Evolutionary conservation across 306 rosid species (phyloP), one percentile per base, ranked within the genome.

Genomic region (Chamaecrista fasciculata): DNA sequence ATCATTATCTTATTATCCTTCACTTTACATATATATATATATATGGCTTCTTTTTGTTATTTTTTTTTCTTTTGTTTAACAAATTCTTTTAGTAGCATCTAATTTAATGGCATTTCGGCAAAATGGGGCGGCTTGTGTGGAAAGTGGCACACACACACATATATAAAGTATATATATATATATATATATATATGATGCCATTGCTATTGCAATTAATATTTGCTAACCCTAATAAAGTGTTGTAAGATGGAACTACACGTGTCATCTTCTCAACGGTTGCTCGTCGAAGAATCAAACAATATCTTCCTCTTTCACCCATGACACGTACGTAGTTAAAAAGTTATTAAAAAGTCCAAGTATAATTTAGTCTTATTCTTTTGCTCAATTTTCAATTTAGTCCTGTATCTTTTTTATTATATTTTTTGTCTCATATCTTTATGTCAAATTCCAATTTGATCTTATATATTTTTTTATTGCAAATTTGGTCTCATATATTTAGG

Each of bases 121-220:
- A 72, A 66, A 18, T 75, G 81, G 87, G 84, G 76, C 84, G 81
- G 84, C 77, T 50, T 67, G 18, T 53, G 65, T 21, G 18, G 31
- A 52, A 62, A 67, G 69, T 67, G 53, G 15, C 43, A 62, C n/a
- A n/a, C n/a, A n/a, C n/a, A n/a, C n/a, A n/a, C n/a, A n/a, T n/a
- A n/a, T n/a, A n/a, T n/a, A n/a, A n/a, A n/a, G n/a, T n/a, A n/a
- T n/a, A n/a, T n/a, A n/a, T n/a, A n/a, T n/a, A n/a, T n/a, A n/a
- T n/a, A n/a, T n/a, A n/a, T n/a, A n/a, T n/a, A n/a, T n/a, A 16
- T 14, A 29, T 52, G 55, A 43, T 68, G 56, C 67, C 36, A 52
- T 74, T 53, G 80, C 2, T 12, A 25, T 31, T 52, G 34, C 59
- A 24, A 2, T n/a, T n/a, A n/a, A n/a, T n/a, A n/a, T n/a, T n/a